Conservation (phyloP, 2,329 filamentous ascomycete genomes). For the Furcasterigmium furcatum region DNA sequence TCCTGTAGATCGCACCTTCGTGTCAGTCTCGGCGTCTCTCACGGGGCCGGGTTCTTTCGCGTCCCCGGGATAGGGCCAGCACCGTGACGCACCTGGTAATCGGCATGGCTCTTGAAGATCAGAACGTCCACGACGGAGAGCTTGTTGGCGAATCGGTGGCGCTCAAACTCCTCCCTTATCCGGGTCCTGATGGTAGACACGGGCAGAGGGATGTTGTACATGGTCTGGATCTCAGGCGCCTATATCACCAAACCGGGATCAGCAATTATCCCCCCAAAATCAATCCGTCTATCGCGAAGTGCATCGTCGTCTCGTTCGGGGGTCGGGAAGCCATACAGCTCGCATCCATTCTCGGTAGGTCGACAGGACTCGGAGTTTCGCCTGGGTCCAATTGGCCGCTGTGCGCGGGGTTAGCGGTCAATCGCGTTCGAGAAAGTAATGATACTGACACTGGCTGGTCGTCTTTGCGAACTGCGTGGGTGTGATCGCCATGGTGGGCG, state of each 20-base stretch:
- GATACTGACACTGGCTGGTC: conserved; percentile 70
- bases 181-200: conserved; percentile 86
- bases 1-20: conserved; percentile 70
- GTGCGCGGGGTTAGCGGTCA: conserved; percentile 31
- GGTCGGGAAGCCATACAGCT: conserved; percentile 64
- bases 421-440: conserved; percentile 4
- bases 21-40: too few species aligned
- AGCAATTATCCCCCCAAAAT: neutral
- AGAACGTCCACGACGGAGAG: conserved; percentile 84
- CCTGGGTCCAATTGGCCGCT: conserved; percentile 90
- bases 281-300: neutral
- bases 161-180: conserved; percentile 95
- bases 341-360: conserved; percentile 96
- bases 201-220: conserved; percentile 92
- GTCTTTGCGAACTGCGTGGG: conserved; percentile 86
- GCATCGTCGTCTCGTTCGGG: neutral
- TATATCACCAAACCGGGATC: conserved; percentile 32
- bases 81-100: conserved; percentile 77
- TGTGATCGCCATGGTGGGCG: conserved; percentile 75
- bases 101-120: conserved; percentile 84
- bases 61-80: too few species aligned
- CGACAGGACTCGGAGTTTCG: conserved; percentile 79
- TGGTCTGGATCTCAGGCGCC: conserved; percentile 94
- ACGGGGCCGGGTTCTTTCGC: too few species aligned
- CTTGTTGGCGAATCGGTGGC: conserved; percentile 90